A percentile compares a stretch with the other conserved stretches of the same genome.
Conservation (phyloP, 495 filamentous ascomycete species). For the Aspergillus haitiensis region DNA sequence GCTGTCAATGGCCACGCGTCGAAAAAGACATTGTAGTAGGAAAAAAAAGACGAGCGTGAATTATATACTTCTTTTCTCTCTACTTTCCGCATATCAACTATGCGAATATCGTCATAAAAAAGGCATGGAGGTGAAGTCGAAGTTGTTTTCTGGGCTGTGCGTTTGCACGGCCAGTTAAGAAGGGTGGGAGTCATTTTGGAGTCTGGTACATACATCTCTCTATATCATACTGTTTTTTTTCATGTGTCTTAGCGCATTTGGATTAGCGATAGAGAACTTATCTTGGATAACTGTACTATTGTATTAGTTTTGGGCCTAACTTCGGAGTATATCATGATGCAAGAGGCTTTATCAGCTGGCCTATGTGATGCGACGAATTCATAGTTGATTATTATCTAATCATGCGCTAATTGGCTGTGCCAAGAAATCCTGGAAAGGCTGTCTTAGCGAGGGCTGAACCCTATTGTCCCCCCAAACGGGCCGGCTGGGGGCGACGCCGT, state of each 20-base stretch:
- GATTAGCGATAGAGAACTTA: slow-evolving; percentile 22
- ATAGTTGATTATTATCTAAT: slow-evolving; percentile 3
- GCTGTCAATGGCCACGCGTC: slow-evolving; percentile 26
- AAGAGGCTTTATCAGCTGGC: background rate
- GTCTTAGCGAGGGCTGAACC: slow-evolving; percentile 48
- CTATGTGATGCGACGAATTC: background rate
- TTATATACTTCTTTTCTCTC: background rate
- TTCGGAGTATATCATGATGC: background rate
- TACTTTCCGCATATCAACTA: slow-evolving; percentile 21
- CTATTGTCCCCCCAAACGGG: slow-evolving; percentile 38
- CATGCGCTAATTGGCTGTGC: slow-evolving; percentile 29
- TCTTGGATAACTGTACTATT: background rate
- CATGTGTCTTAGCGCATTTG: slow-evolving; percentile 16
- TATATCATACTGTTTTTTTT: slow-evolving; percentile 8
- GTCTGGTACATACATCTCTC: slow-evolving; percentile 15
- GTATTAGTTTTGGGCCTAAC: background rate
- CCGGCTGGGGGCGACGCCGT: slow-evolving; percentile 22
- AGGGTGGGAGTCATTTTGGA: slow-evolving; percentile 4
- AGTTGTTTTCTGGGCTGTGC: no score
- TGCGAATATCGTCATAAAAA: slow-evolving; percentile 1
- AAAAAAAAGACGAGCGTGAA: background rate
- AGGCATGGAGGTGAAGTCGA: background rate
- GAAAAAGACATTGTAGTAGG: slow-evolving; percentile 36
- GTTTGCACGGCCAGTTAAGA: background rate
- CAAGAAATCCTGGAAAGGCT: slow-evolving; percentile 26